Base-by-base conservation (phyloP, 1,284 basidiomycete species). In the Ganoderma resinaceum region DNA sequence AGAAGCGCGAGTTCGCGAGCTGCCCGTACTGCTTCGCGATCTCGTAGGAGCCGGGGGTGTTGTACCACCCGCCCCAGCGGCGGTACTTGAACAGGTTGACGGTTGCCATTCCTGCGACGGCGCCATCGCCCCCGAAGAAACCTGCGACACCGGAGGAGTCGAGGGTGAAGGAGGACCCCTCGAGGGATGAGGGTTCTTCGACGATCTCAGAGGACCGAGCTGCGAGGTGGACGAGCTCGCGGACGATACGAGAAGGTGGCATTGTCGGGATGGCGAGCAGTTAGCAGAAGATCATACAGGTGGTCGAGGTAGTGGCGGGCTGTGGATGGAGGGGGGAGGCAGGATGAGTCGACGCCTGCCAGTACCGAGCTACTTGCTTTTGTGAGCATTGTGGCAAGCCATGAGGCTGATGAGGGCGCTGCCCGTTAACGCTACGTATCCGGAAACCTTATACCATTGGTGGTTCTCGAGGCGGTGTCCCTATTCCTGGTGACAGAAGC, bases 21-120 rank as follows among this genome's bases (percentile, higher is more conserved):
- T 62, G 65, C 7, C 65, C 68, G 57, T 66, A 66, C 6, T 58
- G 61, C 29, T 58, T 57, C 16, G 61, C 65, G 57, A 66, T 60
- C 62, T 63, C 65, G 43, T 66, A 66, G 40, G 61, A 61, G 4
- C 65, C 68, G n/a, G 65, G 68, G 3, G 62, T 59, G 40, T 66
- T 69, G 42, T 69, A 69, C 65, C 68, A 69, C 5, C 65, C 68
- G n/a, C 66, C 62, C 64, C 58, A 66, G 16, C 62, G 53, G 1
- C 61, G 35, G 18, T 65, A 65, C 23, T 53, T 31, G 57, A 61
- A 69, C 18, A 69, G 57, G 52, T 66, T 65, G 6, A 66, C 62
- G 20, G 62, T 69, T 3, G 61, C 62, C 65, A 69, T 66, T 0
- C 65, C 65, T 1, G 61, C 63, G 12, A 69, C 62, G 57, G 68